Evolutionary conservation across 805 yeast species (phyloP).

Genomic region (Sugiyamaella qingdaonensis): DNA sequence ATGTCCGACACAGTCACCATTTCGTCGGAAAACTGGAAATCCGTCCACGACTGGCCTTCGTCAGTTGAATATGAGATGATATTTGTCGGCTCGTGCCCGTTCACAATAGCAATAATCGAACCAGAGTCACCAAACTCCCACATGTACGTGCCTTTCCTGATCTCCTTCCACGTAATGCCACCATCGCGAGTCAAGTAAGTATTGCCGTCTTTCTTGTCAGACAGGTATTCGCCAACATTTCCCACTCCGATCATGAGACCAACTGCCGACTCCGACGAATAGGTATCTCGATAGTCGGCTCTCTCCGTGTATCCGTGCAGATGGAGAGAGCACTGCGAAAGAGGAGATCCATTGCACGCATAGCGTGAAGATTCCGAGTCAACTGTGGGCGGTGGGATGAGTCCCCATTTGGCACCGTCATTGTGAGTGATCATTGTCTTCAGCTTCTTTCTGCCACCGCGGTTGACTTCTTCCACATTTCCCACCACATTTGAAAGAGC

Average conservation of each 20-base stretch:
- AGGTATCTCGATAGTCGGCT: constrained; percentile 75
- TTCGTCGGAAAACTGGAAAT: constrained; percentile 56
- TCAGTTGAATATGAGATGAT: constrained; percentile 63
- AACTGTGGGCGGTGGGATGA: constrained; percentile 60
- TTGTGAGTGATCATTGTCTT: constrained; percentile 76
- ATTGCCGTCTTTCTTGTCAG: constrained; percentile 44
- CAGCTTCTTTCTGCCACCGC: constrained; percentile 51
- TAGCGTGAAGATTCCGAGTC: constrained; percentile 59
- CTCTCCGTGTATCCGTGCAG: constrained; percentile 90
- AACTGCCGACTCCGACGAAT: constrained; percentile 80
- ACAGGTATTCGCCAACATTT: constrained; percentile 68
- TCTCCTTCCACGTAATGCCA: constrained; percentile 82
- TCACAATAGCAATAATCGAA: constrained; percentile 70
- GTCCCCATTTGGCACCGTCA: constrained; percentile 88
- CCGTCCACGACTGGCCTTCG: constrained; percentile 75
- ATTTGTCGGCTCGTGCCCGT: constrained; percentile 55
- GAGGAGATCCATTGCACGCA: constrained; percentile 44
- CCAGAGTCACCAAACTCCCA: constrained; percentile 99
- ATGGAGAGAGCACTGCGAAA: constrained; percentile 70
- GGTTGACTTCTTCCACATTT: constrained; percentile 45
- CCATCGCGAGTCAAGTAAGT: constrained; percentile 87
- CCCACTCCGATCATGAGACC: constrained; percentile 94
- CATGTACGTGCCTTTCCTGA: constrained; percentile 66
- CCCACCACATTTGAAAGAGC: constrained; percentile 66
- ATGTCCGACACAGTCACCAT: constrained; percentile 61